phyloP scores from a whole-genome alignment of 2,329 filamentous ascomycete species.

The Venturiaceae sp. region DNA sequence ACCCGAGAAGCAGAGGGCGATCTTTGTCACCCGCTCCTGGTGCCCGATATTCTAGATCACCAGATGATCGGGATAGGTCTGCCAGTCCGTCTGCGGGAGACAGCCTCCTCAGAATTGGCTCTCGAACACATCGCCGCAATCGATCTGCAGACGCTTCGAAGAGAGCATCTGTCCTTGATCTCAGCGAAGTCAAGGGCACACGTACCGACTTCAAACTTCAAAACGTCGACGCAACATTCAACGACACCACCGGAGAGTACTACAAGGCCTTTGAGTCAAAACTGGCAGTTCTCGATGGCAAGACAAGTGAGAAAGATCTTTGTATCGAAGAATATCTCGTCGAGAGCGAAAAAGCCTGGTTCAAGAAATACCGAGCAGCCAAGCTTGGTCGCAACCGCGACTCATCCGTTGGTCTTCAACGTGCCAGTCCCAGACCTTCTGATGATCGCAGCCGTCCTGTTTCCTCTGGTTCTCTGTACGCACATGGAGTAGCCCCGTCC shows the following conservation, averaged over 20 bases:
- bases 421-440: not conserved
- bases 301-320: constrained; percentile 46
- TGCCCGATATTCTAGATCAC: not conserved
- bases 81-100: not conserved
- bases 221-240: constrained; percentile 59
- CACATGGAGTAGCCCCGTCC: not conserved
- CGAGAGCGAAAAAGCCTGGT: constrained; percentile 60
- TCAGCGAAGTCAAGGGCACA: constrained; percentile 44
- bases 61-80: not conserved
- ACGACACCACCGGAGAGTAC: constrained; percentile 53
- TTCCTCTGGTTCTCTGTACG: not conserved
- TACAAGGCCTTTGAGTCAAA: constrained; percentile 48
- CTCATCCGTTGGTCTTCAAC: not conserved
- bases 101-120: not conserved
- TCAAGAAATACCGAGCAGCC: constrained; percentile 34
- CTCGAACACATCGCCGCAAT: not conserved
- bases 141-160: not conserved
- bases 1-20: not conserved
- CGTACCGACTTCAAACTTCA: constrained; percentile 55
- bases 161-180: not conserved
- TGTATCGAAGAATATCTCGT: constrained; percentile 58
- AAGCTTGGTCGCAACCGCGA: not conserved
- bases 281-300: constrained; percentile 28
- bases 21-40: not conserved
- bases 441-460: not conserved